These are phyloP conservation scores for Talaromyces funiculosus DNA, from an alignment of 2,329 filamentous ascomycete genomes.

Conservation along the genomic window DNA sequence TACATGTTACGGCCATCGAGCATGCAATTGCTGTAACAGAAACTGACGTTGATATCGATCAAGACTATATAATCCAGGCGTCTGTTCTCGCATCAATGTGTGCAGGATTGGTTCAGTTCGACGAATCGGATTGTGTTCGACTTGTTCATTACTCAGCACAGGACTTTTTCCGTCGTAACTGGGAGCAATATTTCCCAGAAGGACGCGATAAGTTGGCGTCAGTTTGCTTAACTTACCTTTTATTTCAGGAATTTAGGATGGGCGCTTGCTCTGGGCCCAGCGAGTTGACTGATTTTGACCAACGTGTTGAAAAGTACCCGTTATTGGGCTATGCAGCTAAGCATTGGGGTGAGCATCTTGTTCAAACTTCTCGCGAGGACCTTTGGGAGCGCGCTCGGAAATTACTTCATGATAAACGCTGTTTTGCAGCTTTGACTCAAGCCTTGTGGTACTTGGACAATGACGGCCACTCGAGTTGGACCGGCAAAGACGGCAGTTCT, in stretches of 20 bases:
- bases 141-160: not conserved
- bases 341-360: not conserved
- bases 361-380: not conserved
- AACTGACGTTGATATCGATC: not conserved
- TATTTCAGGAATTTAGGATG: not conserved
- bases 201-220: not conserved
- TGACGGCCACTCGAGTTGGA: not conserved
- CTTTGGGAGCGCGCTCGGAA: not conserved
- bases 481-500: not conserved
- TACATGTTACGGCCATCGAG: not conserved
- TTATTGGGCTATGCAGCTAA: not conserved
- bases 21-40: slow-evolving; percentile 1
- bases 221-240: not conserved
- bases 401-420: not conserved
- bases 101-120: not conserved
- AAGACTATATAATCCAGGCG: not conserved
- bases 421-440: not conserved
- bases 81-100: not conserved
- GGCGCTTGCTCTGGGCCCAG: not conserved
- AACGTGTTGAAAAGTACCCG: not conserved
- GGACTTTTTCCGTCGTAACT: not conserved
- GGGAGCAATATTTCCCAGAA: not conserved
- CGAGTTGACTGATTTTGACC: not conserved
- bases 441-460: not conserved
- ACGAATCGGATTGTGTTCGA: not conserved